Percentiles rank a stretch among this genome's conserved stretches.
These are phyloP conservation scores for Lichina pygmaea DNA, from an alignment of 495 filamentous ascomycete species.

Conservation along the genomic window DNA sequence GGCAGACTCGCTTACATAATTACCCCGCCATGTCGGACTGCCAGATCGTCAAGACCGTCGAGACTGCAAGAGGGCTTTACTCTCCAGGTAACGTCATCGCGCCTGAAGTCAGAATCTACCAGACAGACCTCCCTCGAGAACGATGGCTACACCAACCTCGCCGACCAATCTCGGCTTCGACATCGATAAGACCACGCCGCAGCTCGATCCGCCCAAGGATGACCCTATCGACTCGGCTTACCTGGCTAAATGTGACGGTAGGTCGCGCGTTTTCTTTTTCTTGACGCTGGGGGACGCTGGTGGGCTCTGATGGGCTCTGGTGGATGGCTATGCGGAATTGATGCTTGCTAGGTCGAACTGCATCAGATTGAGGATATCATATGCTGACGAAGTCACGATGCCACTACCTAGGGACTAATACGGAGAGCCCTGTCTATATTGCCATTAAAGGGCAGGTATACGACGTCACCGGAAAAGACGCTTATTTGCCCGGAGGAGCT, in stretches of 20 bases:
- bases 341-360: no score
- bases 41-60: no score
- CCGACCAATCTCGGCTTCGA: background rate
- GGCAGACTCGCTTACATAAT: no score
- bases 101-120: background rate
- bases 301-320: background rate
- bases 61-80: no score
- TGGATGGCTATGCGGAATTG: no score
- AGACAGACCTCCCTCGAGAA: background rate
- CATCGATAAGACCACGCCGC: background rate
- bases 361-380: no score
- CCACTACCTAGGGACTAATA: slow-evolving; percentile 21
- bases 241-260: slow-evolving; percentile 63
- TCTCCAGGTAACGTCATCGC: no score
- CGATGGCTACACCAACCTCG: background rate
- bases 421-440: slow-evolving; percentile 52
- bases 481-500: slow-evolving; percentile 56
- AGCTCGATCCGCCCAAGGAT: slow-evolving; percentile 64
- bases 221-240: slow-evolving; percentile 55
- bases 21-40: no score
- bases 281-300: background rate
- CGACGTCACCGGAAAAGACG: slow-evolving; percentile 66
- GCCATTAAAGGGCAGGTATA: slow-evolving; percentile 94
- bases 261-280: slow-evolving; percentile 3
- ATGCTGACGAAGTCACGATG: no score